These are phyloP conservation scores for Encephalitozoon romaleae DNA, from an alignment of 371 early-diverging fungal species.

Conservation along the genomic window DNA sequence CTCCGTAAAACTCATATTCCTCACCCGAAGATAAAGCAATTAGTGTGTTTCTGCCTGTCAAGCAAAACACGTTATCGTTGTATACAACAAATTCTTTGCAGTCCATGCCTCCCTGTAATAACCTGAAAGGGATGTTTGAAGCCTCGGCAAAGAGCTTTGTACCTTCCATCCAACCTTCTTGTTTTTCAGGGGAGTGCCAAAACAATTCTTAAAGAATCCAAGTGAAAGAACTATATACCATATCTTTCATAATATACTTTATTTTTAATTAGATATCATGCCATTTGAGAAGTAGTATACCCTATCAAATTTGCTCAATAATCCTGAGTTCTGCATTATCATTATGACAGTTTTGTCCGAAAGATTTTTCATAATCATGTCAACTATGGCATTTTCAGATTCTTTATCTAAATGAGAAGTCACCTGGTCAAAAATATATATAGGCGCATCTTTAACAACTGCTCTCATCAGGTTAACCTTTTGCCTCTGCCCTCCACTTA, in stretches of 20 bases:
- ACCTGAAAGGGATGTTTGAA: background rate
- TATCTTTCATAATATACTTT: background rate
- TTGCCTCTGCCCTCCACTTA: constrained; percentile 41
- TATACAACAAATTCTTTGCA: constrained; percentile 1
- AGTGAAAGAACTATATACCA: too few relatives aligned
- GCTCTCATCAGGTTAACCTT: constrained; percentile 32
- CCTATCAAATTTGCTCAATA: constrained; percentile 65
- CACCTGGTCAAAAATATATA: constrained; percentile 34
- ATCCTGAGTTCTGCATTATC: constrained; percentile 74
- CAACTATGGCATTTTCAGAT: constrained; percentile 68
- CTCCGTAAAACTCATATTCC: background rate
- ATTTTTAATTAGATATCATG: background rate
- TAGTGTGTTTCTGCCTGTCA: background rate
- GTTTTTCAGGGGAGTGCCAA: background rate
- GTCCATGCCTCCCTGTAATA: background rate
- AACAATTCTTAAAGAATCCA: background rate
- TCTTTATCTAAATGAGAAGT: constrained; percentile 26
- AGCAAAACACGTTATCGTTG: background rate
- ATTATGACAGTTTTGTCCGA: constrained; percentile 70
- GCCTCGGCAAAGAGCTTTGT: background rate
- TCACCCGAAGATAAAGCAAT: background rate
- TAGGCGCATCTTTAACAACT: constrained; percentile 33
- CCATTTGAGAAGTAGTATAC: constrained; percentile 7
- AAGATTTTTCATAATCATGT: constrained; percentile 69
- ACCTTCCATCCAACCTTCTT: background rate